Percentiles rank a stretch among this genome's conserved stretches.
These are phyloP conservation scores for Petunia secreta DNA, from an alignment of 257 asterid genomes.

Conservation along the genomic window DNA sequence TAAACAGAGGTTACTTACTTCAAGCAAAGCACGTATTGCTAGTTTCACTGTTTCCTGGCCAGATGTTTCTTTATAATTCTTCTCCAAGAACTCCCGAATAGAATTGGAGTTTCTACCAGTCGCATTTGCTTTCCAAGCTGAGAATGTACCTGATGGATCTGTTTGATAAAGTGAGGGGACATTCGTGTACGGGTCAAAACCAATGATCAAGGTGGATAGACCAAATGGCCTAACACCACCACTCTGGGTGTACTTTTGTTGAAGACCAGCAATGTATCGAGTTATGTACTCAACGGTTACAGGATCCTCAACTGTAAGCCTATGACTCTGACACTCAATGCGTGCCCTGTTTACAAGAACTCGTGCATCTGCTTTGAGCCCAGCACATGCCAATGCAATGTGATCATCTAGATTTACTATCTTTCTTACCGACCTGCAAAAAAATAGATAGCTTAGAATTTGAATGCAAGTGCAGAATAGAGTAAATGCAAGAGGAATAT, in stretches of 20 bases:
- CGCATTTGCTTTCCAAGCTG: conserved; percentile 99
- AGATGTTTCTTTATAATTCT: conserved; percentile 95
- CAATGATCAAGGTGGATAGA: conserved; percentile 94
- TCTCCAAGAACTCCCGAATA: conserved; percentile 89
- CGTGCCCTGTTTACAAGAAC: conserved; percentile 90
- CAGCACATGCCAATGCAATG: conserved; percentile 97
- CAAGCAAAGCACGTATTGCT: conserved; percentile 97
- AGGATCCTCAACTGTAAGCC: conserved; percentile 93
- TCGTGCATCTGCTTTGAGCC: conserved; percentile 98
- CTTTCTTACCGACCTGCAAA: conserved; percentile 91
- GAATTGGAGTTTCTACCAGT: conserved; percentile 97
- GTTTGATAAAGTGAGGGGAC: conserved; percentile 93
- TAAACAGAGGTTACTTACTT: conserved; percentile 51
- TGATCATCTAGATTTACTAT: conserved; percentile 92
- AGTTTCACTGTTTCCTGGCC: conserved; percentile 93
- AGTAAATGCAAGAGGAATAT: background rate
- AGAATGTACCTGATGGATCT: conserved; percentile 97
- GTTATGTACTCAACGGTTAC: conserved; percentile 97
- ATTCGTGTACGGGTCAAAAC: conserved; percentile 94
- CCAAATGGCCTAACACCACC: conserved; percentile 99
- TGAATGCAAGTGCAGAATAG: background rate
- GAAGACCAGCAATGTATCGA: conserved; percentile 98
- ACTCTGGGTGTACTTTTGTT: conserved; percentile 99
- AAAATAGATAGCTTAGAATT: conserved; percentile 17
- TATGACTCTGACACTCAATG: conserved; percentile 86